These are phyloP conservation scores for Sicyos baderoa DNA, from an alignment of 306 rosid species.

Conservation along the genomic window DNA sequence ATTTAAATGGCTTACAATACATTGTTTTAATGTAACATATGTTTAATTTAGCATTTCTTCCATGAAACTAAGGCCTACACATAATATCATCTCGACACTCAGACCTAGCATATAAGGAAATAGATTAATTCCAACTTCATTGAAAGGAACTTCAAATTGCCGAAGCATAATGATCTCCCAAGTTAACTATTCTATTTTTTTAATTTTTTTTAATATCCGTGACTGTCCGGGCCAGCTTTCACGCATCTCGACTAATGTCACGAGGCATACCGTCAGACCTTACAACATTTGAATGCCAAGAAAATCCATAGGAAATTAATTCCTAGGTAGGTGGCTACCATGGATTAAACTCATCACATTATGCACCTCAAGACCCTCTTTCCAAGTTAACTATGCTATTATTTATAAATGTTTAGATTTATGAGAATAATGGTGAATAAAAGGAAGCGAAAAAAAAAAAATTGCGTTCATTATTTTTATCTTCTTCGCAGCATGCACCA, in stretches of 20 bases:
- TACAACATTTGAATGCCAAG: too few species aligned
- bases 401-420: not conserved
- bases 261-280: too few species aligned
- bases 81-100: not conserved
- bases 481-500: not conserved
- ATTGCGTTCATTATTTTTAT: too few species aligned
- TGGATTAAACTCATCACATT: too few species aligned
- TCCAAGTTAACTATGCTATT: not conserved
- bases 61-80: not conserved
- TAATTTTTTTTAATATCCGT: too few species aligned
- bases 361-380: too few species aligned
- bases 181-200: not conserved
- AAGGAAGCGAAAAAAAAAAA: not conserved
- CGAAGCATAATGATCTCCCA: not conserved
- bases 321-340: too few species aligned
- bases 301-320: too few species aligned
- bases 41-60: not conserved
- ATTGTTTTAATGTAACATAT: not conserved
- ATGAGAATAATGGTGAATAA: not conserved
- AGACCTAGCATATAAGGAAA: not conserved
- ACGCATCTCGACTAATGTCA: too few species aligned
- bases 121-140: not conserved
- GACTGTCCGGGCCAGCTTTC: too few species aligned
- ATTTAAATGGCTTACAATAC: too few species aligned
- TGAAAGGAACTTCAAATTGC: not conserved